Base-by-base conservation (phyloP, 306 rosid species). In the Abrus pulchellus region DNA sequence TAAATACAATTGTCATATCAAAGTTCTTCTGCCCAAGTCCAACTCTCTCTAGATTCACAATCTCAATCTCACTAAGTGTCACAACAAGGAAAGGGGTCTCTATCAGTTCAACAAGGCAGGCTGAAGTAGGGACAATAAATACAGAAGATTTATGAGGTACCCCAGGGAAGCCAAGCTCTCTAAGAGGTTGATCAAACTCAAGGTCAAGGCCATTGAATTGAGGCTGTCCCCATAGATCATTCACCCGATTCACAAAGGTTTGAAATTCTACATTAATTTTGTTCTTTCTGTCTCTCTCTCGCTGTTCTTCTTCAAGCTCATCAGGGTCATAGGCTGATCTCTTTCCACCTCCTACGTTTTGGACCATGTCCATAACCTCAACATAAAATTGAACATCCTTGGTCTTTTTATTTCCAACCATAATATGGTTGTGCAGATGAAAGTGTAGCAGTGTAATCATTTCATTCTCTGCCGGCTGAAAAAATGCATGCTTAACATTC, bases 1-100 rank as follows among this genome's bases (percentile, higher is more conserved):
- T 94, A 85, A 94, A 94, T 1, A 94, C 97, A 56, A 94, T 41
- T 1, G 99, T 90, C 97, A 94, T 84, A 80, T 94, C 99, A 75
- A 94, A 94, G 85, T 94, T 94, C 88, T 94, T 94, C 92, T 94
- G 99, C 81, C 99, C 99, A 78, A 94, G 97, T 66, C 99, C 99
- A 78, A 93, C 97, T 82, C 99, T 87, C 85, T 94, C 99, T 14
- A 94, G 86, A 83, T 94, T 94, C 76, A 94, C 97, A 85, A 94
- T 94, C 82, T 94, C 99, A 85, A 94, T 94, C 90, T 94, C 99
- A 53, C 90, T 59, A 13, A 94, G 89, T 40, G 97, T 90, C 74
- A 94, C 94, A 29, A 94, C 97, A 72, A 92, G 97, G 85, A 92
- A 91, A 69, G 99, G 99, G 12, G 77, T 91, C 84, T 94, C 99